A percentile compares a stretch with the other conserved stretches of the same genome.
Evolutionary conservation across 2,329 filamentous ascomycete species (phyloP).

Genomic region (Lasiodiplodia sp.): DNA sequence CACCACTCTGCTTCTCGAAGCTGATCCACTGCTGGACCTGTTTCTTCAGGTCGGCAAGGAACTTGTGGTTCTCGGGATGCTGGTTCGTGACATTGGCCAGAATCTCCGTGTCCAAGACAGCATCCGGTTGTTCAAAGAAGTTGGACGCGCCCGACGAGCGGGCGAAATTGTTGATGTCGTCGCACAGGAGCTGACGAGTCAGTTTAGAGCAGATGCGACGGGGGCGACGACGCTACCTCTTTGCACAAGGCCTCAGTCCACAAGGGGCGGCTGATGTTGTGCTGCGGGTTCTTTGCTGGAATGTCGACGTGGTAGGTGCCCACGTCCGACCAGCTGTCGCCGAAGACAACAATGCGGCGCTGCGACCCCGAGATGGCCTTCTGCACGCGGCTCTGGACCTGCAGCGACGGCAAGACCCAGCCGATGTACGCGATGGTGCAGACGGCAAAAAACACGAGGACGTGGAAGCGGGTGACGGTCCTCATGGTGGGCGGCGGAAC

Average conservation of each 20-base stretch:
- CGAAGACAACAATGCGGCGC: slow-evolving; percentile 48
- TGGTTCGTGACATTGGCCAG: slow-evolving; percentile 39
- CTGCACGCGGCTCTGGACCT: slow-evolving; percentile 39
- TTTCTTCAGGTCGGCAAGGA: slow-evolving; percentile 45
- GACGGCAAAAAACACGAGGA: slow-evolving; percentile 37
- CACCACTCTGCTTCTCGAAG: slow-evolving; percentile 38
- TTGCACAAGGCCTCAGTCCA: slow-evolving; percentile 48
- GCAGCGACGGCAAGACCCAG: slow-evolving; percentile 40
- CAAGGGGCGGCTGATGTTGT: slow-evolving; percentile 41
- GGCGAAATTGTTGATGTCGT: slow-evolving; percentile 48
- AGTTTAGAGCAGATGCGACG: slow-evolving; percentile 11
- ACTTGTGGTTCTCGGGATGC: slow-evolving; percentile 32
- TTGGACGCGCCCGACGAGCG: slow-evolving; percentile 39
- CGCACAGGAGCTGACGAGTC: slow-evolving; percentile 43
- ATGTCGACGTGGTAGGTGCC: slow-evolving; percentile 44
- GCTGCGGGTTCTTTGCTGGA: slow-evolving; percentile 39
- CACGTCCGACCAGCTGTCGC: slow-evolving; percentile 49
- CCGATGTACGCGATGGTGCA: slow-evolving; percentile 42
- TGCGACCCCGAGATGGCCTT: slow-evolving; percentile 40
- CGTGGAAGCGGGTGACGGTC: slow-evolving; percentile 42
- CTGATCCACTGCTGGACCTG: slow-evolving; percentile 47
- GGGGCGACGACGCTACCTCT: slow-evolving; percentile 38
- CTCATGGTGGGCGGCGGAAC: slow-evolving; percentile 37
- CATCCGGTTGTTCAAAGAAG: slow-evolving; percentile 35
- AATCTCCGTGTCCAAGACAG: slow-evolving; percentile 43